phyloP scores from a whole-genome alignment of 164 flowering plant genomes.

The Vitis riparia region DNA sequence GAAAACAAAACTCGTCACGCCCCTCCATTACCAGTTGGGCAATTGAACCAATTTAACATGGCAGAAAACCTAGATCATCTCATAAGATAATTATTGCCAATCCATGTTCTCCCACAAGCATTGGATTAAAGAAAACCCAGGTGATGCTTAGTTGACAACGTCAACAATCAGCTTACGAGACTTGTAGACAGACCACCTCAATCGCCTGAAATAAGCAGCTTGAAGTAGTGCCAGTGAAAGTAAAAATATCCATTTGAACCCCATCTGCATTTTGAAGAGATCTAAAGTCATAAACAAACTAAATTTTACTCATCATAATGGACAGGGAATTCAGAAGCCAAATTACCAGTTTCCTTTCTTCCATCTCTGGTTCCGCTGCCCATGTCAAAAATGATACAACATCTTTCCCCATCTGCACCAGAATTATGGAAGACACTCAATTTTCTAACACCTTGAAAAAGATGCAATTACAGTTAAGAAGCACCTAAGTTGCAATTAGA shows the following conservation, averaged over 20 bases:
- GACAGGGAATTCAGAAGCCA: neutral
- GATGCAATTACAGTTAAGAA: neutral
- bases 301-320: no score
- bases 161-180: constrained; percentile 72
- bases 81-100: constrained; percentile 24
- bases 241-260: constrained; percentile 78
- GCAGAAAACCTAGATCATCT: constrained; percentile 14
- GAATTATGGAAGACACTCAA: constrained; percentile 2
- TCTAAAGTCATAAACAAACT: neutral
- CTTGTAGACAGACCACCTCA: constrained; percentile 73
- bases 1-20: constrained; percentile 10
- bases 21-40: constrained; percentile 13
- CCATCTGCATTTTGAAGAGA: constrained; percentile 53
- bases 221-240: constrained; percentile 71
- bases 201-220: constrained; percentile 68
- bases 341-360: constrained; percentile 81
- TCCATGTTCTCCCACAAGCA: constrained; percentile 5
- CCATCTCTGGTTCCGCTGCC: constrained; percentile 98
- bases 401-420: constrained; percentile 86
- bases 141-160: constrained; percentile 52
- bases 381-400: constrained; percentile 73
- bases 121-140: neutral
- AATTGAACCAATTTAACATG: constrained; percentile 8
- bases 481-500: neutral
- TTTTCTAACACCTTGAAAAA: neutral